Base-by-base conservation (phyloP, 2,329 filamentous ascomycete genomes). In the Elsinoe perseae region DNA sequence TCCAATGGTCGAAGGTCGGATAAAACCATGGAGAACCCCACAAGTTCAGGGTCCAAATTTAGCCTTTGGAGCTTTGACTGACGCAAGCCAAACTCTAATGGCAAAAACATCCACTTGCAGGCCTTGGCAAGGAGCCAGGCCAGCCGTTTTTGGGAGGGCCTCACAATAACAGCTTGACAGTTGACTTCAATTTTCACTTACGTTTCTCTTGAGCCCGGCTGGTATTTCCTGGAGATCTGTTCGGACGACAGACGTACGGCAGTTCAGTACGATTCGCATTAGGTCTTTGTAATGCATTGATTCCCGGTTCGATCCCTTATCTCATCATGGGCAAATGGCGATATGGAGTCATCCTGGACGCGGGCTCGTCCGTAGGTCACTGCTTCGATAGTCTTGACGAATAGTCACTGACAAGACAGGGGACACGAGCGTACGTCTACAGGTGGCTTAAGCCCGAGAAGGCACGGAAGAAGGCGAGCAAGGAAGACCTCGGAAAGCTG, bases 321-420 rank as follows among this genome's bases (percentile, higher is more conserved):
- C 43, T 44, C 42, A 44, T 25, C 40, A 57, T 57, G 56, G 56
- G 56, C 34, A 57, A 57, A 54, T 57, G 57, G 59, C 61, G 77
- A 75, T 96, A 95, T 79, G 93, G 91, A 69, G 88, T 97, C 65
- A 91, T 98, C 69, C 82, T 98, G 67, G 93, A 98, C 80, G 93
- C 93, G 70, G 93, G 93, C 64, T 97, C 93, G 72, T 97, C 93
- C 66, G 80, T 81, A 73, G 62, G 76, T 70, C 46, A 28, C 12
- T 8, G 40, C 57, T 54, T 57, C 59, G 55, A 46, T 14, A 50
- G 42, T 20, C 44, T 20, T n/a, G 21, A 43, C 56, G 59, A 59
- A 38, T 21, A 8, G n/a, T 46, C 34, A 58, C 62, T 67, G 48
- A 68, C 63, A 50, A 25, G 10, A 56, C 59, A 80, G 71, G 92